Conservation (phyloP, 495 filamentous ascomycete species). For the Penicillium malachiteum region DNA sequence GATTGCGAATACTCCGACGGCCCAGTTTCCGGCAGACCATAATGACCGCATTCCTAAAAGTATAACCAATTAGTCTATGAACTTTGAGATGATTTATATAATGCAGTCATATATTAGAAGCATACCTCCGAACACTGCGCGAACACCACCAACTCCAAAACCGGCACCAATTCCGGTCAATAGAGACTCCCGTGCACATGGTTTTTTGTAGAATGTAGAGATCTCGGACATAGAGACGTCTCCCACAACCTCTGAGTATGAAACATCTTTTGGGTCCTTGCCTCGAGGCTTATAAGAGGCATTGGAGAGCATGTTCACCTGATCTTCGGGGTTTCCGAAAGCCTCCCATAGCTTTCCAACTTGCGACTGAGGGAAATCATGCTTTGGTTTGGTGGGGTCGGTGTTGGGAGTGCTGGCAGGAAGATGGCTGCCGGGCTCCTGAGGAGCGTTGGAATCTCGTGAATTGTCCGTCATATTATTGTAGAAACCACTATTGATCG, state of each 20-base stretch:
- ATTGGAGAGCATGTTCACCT: constrained; percentile 48
- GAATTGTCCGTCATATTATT: constrained; percentile 57
- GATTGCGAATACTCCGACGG: constrained; percentile 69
- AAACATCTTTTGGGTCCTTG: constrained; percentile 42
- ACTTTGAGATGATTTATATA: neutral
- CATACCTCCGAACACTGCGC: constrained; percentile 74
- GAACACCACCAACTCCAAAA: constrained; percentile 67
- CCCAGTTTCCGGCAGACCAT: constrained; percentile 73
- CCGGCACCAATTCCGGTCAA: constrained; percentile 79
- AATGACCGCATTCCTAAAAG: constrained; percentile 42
- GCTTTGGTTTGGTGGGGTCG: constrained; percentile 35
- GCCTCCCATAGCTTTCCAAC: constrained; percentile 53
- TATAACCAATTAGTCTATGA: constrained; percentile 7
- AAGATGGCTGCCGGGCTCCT: constrained; percentile 16
- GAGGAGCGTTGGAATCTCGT: constrained; percentile 29
- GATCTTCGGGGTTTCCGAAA: constrained; percentile 49
- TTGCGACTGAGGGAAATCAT: constrained; percentile 46
- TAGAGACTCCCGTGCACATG: constrained; percentile 80
- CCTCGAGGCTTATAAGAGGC: constrained; percentile 47
- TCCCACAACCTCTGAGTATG: constrained; percentile 62
- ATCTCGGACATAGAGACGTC: constrained; percentile 69
- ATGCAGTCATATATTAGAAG: neutral
- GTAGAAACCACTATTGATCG: neutral
- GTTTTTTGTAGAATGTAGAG: constrained; percentile 69
- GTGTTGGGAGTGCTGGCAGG: constrained; percentile 20